phyloP scores from a whole-genome alignment of 2,329 filamentous ascomycete species.

The Colletotrichum neosansevieriae region DNA sequence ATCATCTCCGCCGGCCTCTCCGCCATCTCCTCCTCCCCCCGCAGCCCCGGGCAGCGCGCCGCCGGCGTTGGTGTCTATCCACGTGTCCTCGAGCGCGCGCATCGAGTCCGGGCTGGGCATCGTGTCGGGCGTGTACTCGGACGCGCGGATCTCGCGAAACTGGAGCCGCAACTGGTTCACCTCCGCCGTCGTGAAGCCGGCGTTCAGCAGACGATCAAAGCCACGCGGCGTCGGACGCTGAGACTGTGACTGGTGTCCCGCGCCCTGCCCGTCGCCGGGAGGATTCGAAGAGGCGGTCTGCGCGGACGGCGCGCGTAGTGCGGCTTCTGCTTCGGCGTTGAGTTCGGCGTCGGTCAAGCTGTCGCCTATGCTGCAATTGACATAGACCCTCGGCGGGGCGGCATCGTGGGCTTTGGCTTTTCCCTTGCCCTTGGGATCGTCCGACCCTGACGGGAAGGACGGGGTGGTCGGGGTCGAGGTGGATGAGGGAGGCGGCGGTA shows the following conservation, averaged over 20 bases:
- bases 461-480: slow-evolving; percentile 62
- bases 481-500: slow-evolving; percentile 62
- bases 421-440: slow-evolving; percentile 67
- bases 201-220: slow-evolving; percentile 85
- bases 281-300: slow-evolving; percentile 27
- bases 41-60: slow-evolving; percentile 49
- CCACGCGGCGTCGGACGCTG: slow-evolving; percentile 64
- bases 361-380: slow-evolving; percentile 93
- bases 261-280: background rate
- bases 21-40: slow-evolving; percentile 46
- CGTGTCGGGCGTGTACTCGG: slow-evolving; percentile 86
- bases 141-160: slow-evolving; percentile 86
- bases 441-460: slow-evolving; percentile 26
- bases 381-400: slow-evolving; percentile 73
- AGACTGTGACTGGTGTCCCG: background rate
- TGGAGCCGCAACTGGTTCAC: slow-evolving; percentile 88
- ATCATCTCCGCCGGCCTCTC: slow-evolving; percentile 63
- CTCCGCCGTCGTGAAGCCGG: slow-evolving; percentile 86
- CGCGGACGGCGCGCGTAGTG: slow-evolving; percentile 46
- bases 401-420: slow-evolving; percentile 71
- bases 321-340: slow-evolving; percentile 69
- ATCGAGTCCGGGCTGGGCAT: slow-evolving; percentile 85
- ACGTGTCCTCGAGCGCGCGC: slow-evolving; percentile 85
- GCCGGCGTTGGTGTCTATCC: slow-evolving; percentile 80
- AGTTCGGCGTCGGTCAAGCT: slow-evolving; percentile 77